Evolutionary conservation across 2,329 filamentous ascomycete species (phyloP).

Genomic region (Cryphonectria radicalis): DNA sequence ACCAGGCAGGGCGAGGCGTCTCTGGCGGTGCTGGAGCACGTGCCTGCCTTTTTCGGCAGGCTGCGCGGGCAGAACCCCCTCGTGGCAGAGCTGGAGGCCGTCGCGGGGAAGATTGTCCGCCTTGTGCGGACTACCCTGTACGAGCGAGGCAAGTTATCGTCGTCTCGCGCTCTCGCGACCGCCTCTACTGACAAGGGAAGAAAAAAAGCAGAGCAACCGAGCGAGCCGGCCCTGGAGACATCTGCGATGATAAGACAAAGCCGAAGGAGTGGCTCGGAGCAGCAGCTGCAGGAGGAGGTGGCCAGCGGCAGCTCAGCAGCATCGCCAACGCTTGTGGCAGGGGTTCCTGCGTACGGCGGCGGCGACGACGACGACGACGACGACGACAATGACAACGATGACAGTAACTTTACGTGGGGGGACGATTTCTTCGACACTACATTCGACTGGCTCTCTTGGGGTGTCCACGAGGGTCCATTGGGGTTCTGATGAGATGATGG

Average conservation of each 20-base stretch:
- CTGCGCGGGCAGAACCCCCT: constrained; percentile 2
- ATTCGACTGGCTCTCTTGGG: constrained; percentile 17
- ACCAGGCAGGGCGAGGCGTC: constrained; percentile 1
- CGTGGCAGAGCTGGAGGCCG: constrained; percentile 6
- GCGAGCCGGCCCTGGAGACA: not conserved
- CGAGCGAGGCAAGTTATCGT: not conserved
- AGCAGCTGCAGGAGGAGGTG: not conserved
- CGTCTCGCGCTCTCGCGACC: not conserved
- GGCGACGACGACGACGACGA: not conserved
- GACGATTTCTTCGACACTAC: constrained; percentile 10
- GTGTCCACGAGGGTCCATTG: constrained; percentile 1
- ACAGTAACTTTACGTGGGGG: not conserved
- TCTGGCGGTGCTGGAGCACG: constrained; percentile 2
- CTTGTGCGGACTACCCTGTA: not conserved
- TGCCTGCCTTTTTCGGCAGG: constrained; percentile 4
- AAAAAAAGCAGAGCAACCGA: not conserved
- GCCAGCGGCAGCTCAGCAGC: not conserved
- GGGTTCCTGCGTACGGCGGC: not conserved
- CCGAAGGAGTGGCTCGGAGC: not conserved
- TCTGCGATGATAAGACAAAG: not conserved
- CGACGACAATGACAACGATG: too few species aligned
- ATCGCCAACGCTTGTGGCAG: not conserved
- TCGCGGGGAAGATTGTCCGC: not conserved
- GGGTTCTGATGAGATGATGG: too few species aligned
- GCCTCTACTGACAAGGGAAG: not conserved